These are phyloP conservation scores for Xylariaceae sp. DNA, from an alignment of 2,329 filamentous ascomycete species.

Conservation along the genomic window DNA sequence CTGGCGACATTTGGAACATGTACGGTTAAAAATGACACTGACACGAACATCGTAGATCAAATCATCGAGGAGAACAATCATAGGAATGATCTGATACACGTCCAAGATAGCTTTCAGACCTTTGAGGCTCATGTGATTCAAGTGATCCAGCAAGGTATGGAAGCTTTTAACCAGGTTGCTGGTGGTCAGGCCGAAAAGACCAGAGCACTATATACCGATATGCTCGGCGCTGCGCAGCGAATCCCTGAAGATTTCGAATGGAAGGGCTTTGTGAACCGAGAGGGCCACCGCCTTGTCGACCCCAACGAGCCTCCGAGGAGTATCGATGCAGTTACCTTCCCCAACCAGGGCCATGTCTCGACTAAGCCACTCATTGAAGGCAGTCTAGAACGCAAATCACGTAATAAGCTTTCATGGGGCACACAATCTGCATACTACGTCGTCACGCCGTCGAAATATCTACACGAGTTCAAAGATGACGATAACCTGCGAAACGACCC, in stretches of 20 bases:
- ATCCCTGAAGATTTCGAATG: constrained; percentile 89
- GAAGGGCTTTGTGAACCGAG: constrained; percentile 78
- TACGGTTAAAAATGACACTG: not conserved
- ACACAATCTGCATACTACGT: constrained; percentile 87
- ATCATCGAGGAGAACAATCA: constrained; percentile 96
- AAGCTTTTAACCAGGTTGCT: constrained; percentile 80
- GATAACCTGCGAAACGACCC: constrained; percentile 74
- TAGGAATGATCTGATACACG: constrained; percentile 83
- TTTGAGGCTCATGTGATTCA: constrained; percentile 88
- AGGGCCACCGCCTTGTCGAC: constrained; percentile 73
- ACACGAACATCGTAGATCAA: constrained; percentile 59
- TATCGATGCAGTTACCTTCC: constrained; percentile 75
- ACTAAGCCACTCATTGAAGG: constrained; percentile 87
- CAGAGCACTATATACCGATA: constrained; percentile 80
- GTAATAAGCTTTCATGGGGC: constrained; percentile 77
- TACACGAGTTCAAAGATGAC: constrained; percentile 96
- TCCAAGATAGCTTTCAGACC: constrained; percentile 86
- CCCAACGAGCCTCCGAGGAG: constrained; percentile 73
- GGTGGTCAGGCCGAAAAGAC: constrained; percentile 81
- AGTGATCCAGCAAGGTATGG: constrained; percentile 80
- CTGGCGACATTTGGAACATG: not conserved
- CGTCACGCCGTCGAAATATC: constrained; percentile 81
- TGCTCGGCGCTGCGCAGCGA: constrained; percentile 74
- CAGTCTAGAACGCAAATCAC: constrained; percentile 85
- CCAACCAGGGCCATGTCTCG: constrained; percentile 82